These are phyloP conservation scores for Hypoxylon lenormandii DNA, from an alignment of 495 filamentous ascomycete species.

Conservation along the genomic window DNA sequence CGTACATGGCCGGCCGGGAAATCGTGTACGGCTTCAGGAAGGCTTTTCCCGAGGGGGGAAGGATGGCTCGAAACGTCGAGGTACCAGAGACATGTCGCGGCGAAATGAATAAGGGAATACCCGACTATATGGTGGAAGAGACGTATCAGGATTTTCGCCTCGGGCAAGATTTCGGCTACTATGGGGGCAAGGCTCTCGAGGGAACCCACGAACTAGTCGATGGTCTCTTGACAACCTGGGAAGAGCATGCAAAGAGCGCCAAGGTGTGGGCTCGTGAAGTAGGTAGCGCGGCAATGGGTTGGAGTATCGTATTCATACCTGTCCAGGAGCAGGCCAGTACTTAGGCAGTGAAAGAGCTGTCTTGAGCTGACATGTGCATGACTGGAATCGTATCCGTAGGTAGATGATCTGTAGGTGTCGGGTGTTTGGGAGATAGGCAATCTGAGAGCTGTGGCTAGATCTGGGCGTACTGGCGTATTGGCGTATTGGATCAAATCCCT, in stretches of 20 bases:
- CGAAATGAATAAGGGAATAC: constrained; percentile 55
- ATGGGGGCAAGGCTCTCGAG: too few species aligned
- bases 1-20: constrained; percentile 50
- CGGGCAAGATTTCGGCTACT: constrained; percentile 63
- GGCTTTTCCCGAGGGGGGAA: constrained; percentile 62
- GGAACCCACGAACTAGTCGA: too few species aligned
- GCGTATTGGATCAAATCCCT: too few species aligned
- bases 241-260: constrained; percentile 51
- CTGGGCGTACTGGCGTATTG: too few species aligned
- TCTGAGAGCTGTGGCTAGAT: too few species aligned
- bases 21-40: constrained; percentile 64
- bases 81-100: constrained; percentile 60
- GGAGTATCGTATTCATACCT: not conserved
- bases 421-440: too few species aligned
- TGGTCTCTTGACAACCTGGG: constrained; percentile 59
- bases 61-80: constrained; percentile 57
- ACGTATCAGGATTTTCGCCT: constrained; percentile 67
- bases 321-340: not conserved
- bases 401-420: too few species aligned
- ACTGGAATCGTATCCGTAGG: too few species aligned
- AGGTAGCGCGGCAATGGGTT: not conserved
- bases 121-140: constrained; percentile 60
- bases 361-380: too few species aligned
- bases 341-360: too few species aligned
- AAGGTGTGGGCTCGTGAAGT: not conserved